phyloP scores from a whole-genome alignment of 345 rosid species.

The Kernera saxatilis region DNA sequence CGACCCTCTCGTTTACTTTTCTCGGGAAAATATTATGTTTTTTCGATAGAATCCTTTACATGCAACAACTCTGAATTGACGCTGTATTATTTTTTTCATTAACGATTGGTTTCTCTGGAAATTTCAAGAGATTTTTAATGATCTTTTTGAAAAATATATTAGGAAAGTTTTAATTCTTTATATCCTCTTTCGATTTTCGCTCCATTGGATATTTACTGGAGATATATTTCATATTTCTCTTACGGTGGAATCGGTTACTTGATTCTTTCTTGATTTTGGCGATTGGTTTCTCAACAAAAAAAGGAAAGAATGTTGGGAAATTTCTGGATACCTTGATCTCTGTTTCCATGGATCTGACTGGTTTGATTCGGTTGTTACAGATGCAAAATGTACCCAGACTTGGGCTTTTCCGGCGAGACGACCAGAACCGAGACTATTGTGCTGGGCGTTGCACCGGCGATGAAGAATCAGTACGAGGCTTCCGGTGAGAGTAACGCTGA shows the following conservation, averaged over 20 bases:
- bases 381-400: constrained; percentile 32
- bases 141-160: neutral
- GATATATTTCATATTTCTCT: neutral
- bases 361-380: neutral
- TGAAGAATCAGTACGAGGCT: constrained; percentile 42
- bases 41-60: neutral
- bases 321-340: neutral
- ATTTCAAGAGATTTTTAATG: neutral
- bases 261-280: neutral
- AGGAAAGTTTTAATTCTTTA: neutral
- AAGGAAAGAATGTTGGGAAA: neutral
- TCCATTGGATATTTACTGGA: neutral
- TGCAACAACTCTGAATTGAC: neutral
- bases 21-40: neutral
- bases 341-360: neutral
- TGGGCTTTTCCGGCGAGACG: constrained; percentile 38
- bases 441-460: constrained; percentile 46
- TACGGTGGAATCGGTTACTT: neutral
- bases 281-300: too few relatives aligned
- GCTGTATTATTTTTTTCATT: neutral
- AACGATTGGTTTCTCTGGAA: neutral
- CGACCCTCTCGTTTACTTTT: neutral
- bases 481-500: constrained; percentile 43
- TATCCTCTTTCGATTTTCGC: neutral
- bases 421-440: constrained; percentile 44